Evolutionary conservation across 495 filamentous ascomycete species (phyloP).

Genomic region (Pseudotulostoma volvatum): DNA sequence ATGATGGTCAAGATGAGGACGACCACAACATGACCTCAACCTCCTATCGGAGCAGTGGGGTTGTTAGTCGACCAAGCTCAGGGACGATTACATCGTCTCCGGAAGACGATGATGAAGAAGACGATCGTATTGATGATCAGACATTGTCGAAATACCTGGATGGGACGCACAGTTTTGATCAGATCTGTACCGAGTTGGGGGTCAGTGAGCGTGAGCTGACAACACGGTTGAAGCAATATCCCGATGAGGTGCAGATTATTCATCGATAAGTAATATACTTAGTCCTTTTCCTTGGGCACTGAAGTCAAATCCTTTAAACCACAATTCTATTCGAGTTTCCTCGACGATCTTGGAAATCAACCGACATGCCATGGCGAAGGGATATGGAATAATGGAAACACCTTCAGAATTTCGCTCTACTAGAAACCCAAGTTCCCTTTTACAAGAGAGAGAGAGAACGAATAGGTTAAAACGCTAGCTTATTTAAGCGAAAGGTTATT

Average conservation of each 20-base stretch:
- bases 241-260: slow-evolving; percentile 36
- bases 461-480: too few species aligned
- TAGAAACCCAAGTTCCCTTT: too few species aligned
- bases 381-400: too few species aligned
- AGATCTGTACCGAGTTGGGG: slow-evolving; percentile 69
- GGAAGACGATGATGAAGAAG: slow-evolving; percentile 17
- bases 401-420: too few species aligned
- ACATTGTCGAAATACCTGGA: slow-evolving; percentile 53
- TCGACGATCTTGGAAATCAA: too few species aligned
- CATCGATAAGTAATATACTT: slow-evolving; percentile 41
- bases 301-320: too few species aligned
- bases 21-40: slow-evolving; percentile 5
- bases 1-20: not conserved
- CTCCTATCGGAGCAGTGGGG: slow-evolving; percentile 17
- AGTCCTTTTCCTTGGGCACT: too few species aligned
- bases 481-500: too few species aligned
- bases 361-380: too few species aligned
- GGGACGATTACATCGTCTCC: not conserved
- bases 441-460: too few species aligned
- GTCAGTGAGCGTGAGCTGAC: slow-evolving; percentile 40
- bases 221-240: slow-evolving; percentile 31
- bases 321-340: too few species aligned
- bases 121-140: slow-evolving; percentile 26
- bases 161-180: slow-evolving; percentile 71
- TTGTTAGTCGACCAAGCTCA: slow-evolving; percentile 1